phyloP scores from a whole-genome alignment of 257 asterid species.

The Agastache rugosa region DNA sequence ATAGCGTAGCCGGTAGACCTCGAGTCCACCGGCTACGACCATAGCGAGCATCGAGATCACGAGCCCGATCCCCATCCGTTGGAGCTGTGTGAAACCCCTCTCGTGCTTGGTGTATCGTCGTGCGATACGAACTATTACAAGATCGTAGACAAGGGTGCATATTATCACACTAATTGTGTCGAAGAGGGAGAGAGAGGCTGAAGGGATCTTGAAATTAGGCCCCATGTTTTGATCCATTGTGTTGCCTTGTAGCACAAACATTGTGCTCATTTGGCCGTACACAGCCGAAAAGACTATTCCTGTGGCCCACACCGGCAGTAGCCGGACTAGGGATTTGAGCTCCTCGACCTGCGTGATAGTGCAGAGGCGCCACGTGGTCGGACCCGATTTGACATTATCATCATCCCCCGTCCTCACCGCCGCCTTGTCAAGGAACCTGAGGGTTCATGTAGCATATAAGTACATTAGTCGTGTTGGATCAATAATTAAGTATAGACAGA shows the following conservation, averaged over 20 bases:
- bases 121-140: conserved; percentile 50
- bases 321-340: conserved; percentile 62
- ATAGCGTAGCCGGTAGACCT: conserved; percentile 60
- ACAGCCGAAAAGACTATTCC: conserved; percentile 80
- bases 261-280: conserved; percentile 85
- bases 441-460: not conserved
- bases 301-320: conserved; percentile 85
- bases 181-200: conserved; percentile 79
- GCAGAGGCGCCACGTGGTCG: conserved; percentile 75
- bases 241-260: conserved; percentile 88
- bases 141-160: conserved; percentile 74
- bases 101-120: conserved; percentile 64
- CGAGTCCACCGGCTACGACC: conserved; percentile 66
- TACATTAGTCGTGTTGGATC: not conserved
- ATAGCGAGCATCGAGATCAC: conserved; percentile 65
- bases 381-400: conserved; percentile 11
- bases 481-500: not conserved
- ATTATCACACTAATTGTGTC: conserved; percentile 81
- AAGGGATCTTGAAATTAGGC: conserved; percentile 72
- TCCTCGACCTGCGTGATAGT: conserved; percentile 91
- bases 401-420: conserved; percentile 46
- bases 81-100: conserved; percentile 83
- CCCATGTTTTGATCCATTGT: conserved; percentile 77
- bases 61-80: conserved; percentile 81
- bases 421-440: conserved; percentile 86